Evolutionary conservation across 805 yeast species (phyloP), one percentile per base, ranked within the genome.

Genomic region (Teunomyces aglyptinius): DNA sequence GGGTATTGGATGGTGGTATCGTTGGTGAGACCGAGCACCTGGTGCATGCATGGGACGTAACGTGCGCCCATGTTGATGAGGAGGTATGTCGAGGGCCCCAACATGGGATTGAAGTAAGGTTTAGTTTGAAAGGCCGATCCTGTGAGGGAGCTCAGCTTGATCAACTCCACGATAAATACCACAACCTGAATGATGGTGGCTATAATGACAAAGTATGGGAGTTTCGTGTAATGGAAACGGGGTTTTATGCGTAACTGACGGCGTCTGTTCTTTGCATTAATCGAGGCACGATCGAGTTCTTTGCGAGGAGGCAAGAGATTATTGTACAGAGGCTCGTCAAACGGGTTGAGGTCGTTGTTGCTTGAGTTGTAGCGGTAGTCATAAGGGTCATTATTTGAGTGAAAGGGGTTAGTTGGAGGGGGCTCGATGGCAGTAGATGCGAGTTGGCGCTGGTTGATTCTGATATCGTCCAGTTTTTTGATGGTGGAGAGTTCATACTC

Each of bases 61-160:
- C 90, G 61, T 2, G 89, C 83, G 1, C 91, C 91, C 77, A 82
- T 76, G 53, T 81, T 78, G 47, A 85, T 83, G 57, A 81, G 73
- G 1, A 84, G 68, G 55, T 83, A 83, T 0, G 83, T 66, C 2
- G 89, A 83, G 10, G 91, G 91, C 1, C 91, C 91, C 22, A 85
- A 60, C 90, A 85, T 85, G 5, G 90, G 91, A 59, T 85, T 85
- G 68, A 85, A 82, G 49, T 80, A 77, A 4, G 91, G 91, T 53
- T 82, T 63, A 0, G 87, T 81, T 58, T 82, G 88, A 49, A 85
- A 75, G 3, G 85, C 80, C 12, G 78, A 72, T 2, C 88, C 87
- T 0, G 90, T 85, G 38, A 79, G 67, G 5, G 60, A 55, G 5
- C 81, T 76, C 86, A 81, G 81, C 46, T 66, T 68, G 8, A 70